A percentile compares a stretch with the other conserved stretches of the same genome.
phyloP scores from a whole-genome alignment of 371 early-diverging fungal species.

The Apophysomyces elegans region DNA sequence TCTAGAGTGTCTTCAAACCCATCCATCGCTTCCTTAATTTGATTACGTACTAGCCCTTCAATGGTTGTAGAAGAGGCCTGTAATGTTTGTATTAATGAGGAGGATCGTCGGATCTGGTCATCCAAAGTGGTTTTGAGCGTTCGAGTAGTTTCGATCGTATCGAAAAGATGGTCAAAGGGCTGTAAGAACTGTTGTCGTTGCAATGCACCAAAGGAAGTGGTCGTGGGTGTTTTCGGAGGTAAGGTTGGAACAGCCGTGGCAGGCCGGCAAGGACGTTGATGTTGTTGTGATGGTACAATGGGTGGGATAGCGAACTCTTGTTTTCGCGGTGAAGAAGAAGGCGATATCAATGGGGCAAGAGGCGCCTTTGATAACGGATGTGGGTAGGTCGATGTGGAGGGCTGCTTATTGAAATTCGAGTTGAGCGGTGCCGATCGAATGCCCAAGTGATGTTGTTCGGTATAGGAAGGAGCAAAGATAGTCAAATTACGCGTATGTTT shows the following conservation, averaged over 20 bases:
- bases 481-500: slow-evolving; percentile 61
- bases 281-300: slow-evolving; percentile 57
- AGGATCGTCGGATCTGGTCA: slow-evolving; percentile 77
- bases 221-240: slow-evolving; percentile 33
- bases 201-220: slow-evolving; percentile 36
- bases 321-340: slow-evolving; percentile 25
- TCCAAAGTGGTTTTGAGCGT: slow-evolving; percentile 67
- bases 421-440: slow-evolving; percentile 63
- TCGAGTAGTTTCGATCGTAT: slow-evolving; percentile 61
- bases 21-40: slow-evolving; percentile 70
- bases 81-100: slow-evolving; percentile 75
- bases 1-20: slow-evolving; percentile 30
- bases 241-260: slow-evolving; percentile 28
- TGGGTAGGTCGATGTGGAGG: slow-evolving; percentile 7
- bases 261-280: slow-evolving; percentile 13
- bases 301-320: slow-evolving; percentile 54
- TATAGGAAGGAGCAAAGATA: slow-evolving; percentile 62
- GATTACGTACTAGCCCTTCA: slow-evolving; percentile 75
- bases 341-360: slow-evolving; percentile 38
- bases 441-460: slow-evolving; percentile 46
- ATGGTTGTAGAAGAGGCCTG: slow-evolving; percentile 76
- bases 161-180: slow-evolving; percentile 63
- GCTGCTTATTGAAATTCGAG: slow-evolving; percentile 40
- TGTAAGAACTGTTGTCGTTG: slow-evolving; percentile 55
- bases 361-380: slow-evolving; percentile 14